Percentiles rank a stretch among this genome's conserved stretches.
Evolutionary conservation across 208 protist species (phyloP).

Genomic region (Endotrypanum monterogeii): DNA sequence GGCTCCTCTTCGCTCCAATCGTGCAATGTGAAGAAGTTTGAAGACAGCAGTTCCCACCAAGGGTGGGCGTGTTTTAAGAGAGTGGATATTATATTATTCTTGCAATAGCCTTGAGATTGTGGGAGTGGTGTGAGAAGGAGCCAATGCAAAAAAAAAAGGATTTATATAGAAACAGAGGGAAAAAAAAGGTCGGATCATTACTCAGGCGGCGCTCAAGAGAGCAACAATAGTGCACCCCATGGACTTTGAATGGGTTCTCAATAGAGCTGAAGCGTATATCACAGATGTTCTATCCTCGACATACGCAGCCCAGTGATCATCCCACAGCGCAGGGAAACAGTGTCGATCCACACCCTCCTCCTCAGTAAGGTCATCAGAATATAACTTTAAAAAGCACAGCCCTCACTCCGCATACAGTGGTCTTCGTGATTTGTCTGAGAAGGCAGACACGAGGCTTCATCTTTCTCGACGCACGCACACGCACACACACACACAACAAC

Average conservation of each 20-base stretch:
- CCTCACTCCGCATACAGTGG: not conserved
- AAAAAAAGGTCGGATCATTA: not conserved
- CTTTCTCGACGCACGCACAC: no score
- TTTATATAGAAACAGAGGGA: not conserved
- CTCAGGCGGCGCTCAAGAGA: no score
- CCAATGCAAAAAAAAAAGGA: not conserved
- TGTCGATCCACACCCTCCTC: not conserved
- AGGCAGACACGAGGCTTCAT: no score
- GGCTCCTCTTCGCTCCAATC: not conserved
- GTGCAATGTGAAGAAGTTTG: not conserved
- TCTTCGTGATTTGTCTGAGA: not conserved
- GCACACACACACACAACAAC: no score
- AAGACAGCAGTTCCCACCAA: no score
- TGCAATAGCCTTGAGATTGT: not conserved
- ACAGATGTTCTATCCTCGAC: not conserved
- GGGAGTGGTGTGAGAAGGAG: not conserved
- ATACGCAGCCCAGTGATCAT: not conserved
- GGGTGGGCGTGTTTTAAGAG: no score
- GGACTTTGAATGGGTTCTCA: no score
- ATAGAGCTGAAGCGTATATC: not conserved
- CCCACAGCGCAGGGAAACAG: not conserved
- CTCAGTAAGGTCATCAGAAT: not conserved
- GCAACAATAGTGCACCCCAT: no score
- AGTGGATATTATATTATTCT: not conserved
- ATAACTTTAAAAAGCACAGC: not conserved